phyloP scores from a whole-genome alignment of 805 yeast species.

The Candida cerambycidarum region DNA sequence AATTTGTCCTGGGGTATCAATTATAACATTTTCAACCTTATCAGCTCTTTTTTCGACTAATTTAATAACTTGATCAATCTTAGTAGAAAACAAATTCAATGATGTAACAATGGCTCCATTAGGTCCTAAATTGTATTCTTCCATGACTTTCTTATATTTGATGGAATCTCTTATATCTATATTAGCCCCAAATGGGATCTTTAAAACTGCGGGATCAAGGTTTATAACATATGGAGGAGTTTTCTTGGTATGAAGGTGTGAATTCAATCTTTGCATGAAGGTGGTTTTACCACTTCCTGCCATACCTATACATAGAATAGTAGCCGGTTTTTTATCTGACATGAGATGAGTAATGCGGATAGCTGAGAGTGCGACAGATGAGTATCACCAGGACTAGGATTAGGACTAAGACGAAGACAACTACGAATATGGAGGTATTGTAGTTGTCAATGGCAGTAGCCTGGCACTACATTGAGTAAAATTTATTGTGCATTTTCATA shows the following conservation, averaged over 20 bases:
- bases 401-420: too few relatives aligned
- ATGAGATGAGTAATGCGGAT: background rate
- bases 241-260: conserved; percentile 75
- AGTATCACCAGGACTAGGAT: too few relatives aligned
- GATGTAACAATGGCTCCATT: conserved; percentile 98
- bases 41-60: conserved; percentile 77
- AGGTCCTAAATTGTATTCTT: conserved; percentile 91
- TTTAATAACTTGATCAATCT: conserved; percentile 90
- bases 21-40: conserved; percentile 63
- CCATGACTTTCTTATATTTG: conserved; percentile 95
- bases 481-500: too few relatives aligned
- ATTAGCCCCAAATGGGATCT: conserved; percentile 91
- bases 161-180: conserved; percentile 96
- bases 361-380: too few relatives aligned
- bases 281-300: conserved; percentile 91
- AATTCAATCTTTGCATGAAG: conserved; percentile 90
- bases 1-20: conserved; percentile 98
- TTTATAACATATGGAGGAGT: conserved; percentile 88
- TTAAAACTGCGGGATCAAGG: conserved; percentile 93
- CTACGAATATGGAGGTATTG: too few relatives aligned
- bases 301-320: conserved; percentile 51
- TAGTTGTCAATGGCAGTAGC: too few relatives aligned
- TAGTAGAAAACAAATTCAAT: conserved; percentile 86
- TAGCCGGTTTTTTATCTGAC: conserved; percentile 26
- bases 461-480: too few relatives aligned